Evolutionary conservation across 305 asterid genomes (phyloP), one percentile per base, ranked within the genome.

Genomic region (Solanum aculeatissimum): DNA sequence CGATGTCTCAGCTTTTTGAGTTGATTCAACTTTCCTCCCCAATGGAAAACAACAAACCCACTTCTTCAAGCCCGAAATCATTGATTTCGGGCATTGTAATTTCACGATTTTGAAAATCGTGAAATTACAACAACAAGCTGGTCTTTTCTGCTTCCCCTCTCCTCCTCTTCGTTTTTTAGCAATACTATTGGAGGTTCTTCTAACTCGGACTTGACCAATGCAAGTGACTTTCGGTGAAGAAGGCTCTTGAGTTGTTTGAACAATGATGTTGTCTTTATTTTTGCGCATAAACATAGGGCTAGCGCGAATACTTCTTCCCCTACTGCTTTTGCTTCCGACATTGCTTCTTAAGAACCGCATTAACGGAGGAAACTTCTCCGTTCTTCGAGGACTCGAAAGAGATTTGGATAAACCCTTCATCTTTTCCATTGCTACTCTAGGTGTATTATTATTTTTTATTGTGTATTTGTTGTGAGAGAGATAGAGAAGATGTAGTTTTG

Each of bases 201-300:
- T 89, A 83, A 90, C 94, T 6, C 96, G 90, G 83, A 96, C 98
- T 42, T 96, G 99, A 45, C 99, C 99, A 80, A 94, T 93, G 87
- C 98, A 96, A 58, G 98, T 96, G 87, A 96, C 99, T 81, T 96
- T 96, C 0, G 98, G 99, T 3, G 99, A 96, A 58, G 98, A 89
- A 0, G 99, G 99, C 18, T 95, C 99, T 77, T 91, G 98, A 0
- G 91, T 78, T 3, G 91, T 49, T 82, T 90, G 93, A 40, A 87
- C 86, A 5, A 84, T 77, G 6, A 87, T 72, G 16, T 69, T 85
- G 58, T 21, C 23, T 13, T 87, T 90, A 11, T 83, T 91, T 9
- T 74, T 85, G 82, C 95, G 91, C 42, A 91, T 86, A 18, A 94
- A 96, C 88, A 96, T 84, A 0, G 98, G 98, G 86, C 97, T 94